Conservation (phyloP, 176 grass and related monocot genomes). For the Oryza meyeriana region DNA sequence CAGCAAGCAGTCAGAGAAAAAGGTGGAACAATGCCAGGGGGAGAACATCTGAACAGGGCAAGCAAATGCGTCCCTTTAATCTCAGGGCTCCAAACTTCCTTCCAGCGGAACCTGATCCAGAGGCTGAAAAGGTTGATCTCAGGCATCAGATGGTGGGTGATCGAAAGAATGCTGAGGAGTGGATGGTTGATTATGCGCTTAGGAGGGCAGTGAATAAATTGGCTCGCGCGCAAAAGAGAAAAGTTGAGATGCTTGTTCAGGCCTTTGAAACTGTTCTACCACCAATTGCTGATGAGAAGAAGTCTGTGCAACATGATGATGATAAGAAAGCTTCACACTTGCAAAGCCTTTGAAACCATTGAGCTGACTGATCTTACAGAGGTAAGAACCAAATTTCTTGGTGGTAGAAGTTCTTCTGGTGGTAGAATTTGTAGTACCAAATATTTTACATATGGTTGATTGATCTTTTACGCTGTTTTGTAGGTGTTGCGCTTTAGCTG, state of each 20-base stretch:
- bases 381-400: too few relatives aligned
- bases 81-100: constrained; percentile 64
- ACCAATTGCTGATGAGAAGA: constrained; percentile 6
- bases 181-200: constrained; percentile 88
- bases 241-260: constrained; percentile 80
- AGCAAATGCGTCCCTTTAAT: constrained; percentile 55
- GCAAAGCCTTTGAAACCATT: constrained; percentile 38
- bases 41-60: constrained; percentile 4
- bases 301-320: neutral
- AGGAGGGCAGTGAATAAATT: constrained; percentile 62
- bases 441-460: neutral
- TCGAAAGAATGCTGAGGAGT: constrained; percentile 76
- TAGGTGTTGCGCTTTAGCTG: constrained; percentile 22
- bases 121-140: constrained; percentile 75
- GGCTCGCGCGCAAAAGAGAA: constrained; percentile 57
- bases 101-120: constrained; percentile 42
- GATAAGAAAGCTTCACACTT: constrained; percentile 26
- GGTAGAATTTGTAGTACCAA: neutral
- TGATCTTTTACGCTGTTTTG: neutral
- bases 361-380: too few relatives aligned
- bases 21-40: constrained; percentile 39
- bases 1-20: constrained; percentile 28
- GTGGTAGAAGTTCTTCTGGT: neutral
- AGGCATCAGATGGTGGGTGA: constrained; percentile 63
- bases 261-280: constrained; percentile 82